These are phyloP conservation scores for Tetrahymena thermophila DNA, from an alignment of 73 alveolate species.

Conservation along the genomic window DNA sequence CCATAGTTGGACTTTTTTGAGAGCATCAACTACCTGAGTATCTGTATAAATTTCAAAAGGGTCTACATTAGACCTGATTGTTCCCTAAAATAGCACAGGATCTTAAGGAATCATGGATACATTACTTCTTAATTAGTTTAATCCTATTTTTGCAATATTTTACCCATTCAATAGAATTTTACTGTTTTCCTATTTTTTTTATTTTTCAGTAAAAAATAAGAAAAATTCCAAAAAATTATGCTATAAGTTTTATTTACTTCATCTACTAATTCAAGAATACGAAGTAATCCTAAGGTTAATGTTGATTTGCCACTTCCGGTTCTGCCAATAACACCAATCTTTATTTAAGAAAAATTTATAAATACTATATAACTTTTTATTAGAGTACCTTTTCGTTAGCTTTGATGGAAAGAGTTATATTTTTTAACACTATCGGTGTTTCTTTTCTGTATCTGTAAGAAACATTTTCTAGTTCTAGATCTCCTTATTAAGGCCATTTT, in stretches of 20 bases:
- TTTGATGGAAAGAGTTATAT: neutral
- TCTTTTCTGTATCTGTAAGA: neutral
- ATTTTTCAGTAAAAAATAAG: neutral
- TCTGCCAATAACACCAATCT: slow-evolving; percentile 67
- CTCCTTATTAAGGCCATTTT: neutral
- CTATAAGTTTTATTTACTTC: slow-evolving; percentile 4
- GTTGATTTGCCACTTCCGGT: slow-evolving; percentile 76
- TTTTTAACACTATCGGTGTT: neutral
- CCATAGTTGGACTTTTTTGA: slow-evolving; percentile 52
- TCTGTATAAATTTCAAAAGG: slow-evolving; percentile 58
- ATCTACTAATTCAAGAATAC: slow-evolving; percentile 51
- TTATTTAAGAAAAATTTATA: neutral
- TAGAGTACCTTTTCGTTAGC: neutral
- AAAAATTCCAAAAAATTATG: slow-evolving; percentile 6
- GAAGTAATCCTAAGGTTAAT: slow-evolving; percentile 47
- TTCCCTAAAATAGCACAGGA: slow-evolving; percentile 76
- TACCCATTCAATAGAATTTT: slow-evolving; percentile 68
- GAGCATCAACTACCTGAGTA: slow-evolving; percentile 52
- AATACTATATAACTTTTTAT: neutral
- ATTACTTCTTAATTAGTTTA: slow-evolving; percentile 53
- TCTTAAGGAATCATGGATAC: slow-evolving; percentile 86
- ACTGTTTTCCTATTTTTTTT: slow-evolving; percentile 24
- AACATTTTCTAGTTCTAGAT: neutral
- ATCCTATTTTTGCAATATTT: slow-evolving; percentile 58
- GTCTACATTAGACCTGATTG: slow-evolving; percentile 84